phyloP scores from a whole-genome alignment of 441 rosid genomes.

The Adansonia grandidieri region DNA sequence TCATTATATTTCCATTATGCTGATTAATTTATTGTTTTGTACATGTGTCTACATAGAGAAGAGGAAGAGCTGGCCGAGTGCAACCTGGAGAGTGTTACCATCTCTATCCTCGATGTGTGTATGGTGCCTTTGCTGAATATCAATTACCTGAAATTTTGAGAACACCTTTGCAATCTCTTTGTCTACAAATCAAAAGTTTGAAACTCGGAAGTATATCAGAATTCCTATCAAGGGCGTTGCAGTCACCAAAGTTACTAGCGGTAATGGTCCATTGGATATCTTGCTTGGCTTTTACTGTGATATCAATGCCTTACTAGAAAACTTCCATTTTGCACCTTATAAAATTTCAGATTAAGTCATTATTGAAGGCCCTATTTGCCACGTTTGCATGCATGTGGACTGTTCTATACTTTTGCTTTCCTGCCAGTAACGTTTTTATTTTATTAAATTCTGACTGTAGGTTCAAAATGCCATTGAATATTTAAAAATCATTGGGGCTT shows the following conservation, averaged over 20 bases:
- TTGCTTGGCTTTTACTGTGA: conserved; percentile 13
- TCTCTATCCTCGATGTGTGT: conserved; percentile 85
- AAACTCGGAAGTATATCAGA: conserved; percentile 81
- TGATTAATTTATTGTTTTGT: conserved; percentile 14
- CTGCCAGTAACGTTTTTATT: not conserved
- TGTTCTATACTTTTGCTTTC: conserved; percentile 3
- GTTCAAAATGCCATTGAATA: conserved; percentile 89
- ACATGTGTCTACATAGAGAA: conserved; percentile 55
- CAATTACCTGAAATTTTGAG: conserved; percentile 94
- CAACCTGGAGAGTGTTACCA: conserved; percentile 89
- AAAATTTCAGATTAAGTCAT: not conserved
- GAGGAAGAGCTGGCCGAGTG: conserved; percentile 97
- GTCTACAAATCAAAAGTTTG: conserved; percentile 89
- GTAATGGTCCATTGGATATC: conserved; percentile 42
- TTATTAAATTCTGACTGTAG: conserved; percentile 39
- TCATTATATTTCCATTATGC: not conserved
- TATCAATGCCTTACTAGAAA: not conserved
- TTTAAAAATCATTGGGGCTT: conserved; percentile 81
- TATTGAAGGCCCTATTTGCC: conserved; percentile 1
- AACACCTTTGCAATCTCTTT: conserved; percentile 90
- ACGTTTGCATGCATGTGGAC: not conserved
- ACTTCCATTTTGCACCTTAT: not conserved
- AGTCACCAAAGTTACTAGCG: conserved; percentile 84
- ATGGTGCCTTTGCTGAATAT: conserved; percentile 83
- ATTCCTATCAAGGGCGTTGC: conserved; percentile 83